Percentiles rank a stretch among this genome's conserved stretches.
Evolutionary conservation across 805 yeast genomes (phyloP).

Genomic region (Metschnikowia koreensis): DNA sequence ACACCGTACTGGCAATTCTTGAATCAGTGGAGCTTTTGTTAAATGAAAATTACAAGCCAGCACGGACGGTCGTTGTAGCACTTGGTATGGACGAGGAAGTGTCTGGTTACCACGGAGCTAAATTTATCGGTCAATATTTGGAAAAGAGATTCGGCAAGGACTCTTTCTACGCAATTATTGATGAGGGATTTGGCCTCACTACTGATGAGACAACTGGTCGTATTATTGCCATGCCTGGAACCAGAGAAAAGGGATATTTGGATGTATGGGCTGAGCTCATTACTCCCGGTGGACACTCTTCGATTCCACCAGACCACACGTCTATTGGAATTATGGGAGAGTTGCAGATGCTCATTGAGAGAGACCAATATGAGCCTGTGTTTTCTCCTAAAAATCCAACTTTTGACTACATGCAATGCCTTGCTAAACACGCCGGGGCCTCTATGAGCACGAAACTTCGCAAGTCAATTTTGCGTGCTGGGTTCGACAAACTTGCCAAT

Average conservation of each 20-base stretch:
- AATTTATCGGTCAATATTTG: conserved; percentile 14
- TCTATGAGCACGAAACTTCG: conserved; percentile 13
- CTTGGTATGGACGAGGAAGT: conserved; percentile 23
- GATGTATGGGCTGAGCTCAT: conserved; percentile 36
- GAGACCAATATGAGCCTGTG: conserved; percentile 20
- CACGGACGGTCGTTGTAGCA: conserved; percentile 17
- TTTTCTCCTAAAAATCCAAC: conserved; percentile 27
- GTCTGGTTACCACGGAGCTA: conserved; percentile 18
- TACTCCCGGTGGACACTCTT: conserved; percentile 32
- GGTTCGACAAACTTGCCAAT: conserved; percentile 33
- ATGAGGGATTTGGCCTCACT: conserved; percentile 29
- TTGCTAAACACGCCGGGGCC: conserved; percentile 21
- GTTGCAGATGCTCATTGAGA: conserved; percentile 21
- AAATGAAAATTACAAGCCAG: conserved; percentile 11
- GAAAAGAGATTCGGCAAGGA: conserved; percentile 17
- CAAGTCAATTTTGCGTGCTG: conserved; percentile 35
- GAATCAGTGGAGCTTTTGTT: conserved; percentile 19
- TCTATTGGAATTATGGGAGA: conserved; percentile 29
- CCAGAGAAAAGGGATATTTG: conserved; percentile 50
- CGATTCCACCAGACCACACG: conserved; percentile 30
- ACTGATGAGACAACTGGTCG: conserved; percentile 47
- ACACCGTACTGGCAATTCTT: conserved; percentile 17
- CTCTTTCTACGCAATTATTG: conserved; percentile 18
- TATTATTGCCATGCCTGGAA: conserved; percentile 48
- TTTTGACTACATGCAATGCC: conserved; percentile 27